phyloP scores from a whole-genome alignment of 2,329 filamentous ascomycete species.

The Epicoccum sorghinum region DNA sequence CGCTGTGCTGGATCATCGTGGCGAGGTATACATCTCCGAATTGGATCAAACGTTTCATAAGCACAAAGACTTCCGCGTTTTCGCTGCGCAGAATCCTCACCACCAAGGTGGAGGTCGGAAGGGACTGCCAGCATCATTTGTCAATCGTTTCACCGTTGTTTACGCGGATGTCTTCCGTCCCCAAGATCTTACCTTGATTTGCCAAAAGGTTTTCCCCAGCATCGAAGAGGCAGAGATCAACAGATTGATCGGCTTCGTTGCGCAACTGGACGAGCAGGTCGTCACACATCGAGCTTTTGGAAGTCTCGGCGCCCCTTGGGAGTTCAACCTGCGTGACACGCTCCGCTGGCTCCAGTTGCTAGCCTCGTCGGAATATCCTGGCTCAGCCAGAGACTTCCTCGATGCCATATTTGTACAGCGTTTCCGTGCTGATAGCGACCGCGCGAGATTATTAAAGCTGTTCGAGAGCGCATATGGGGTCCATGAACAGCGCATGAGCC shows the following conservation, averaged over 20 bases:
- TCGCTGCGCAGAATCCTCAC: constrained; percentile 96
- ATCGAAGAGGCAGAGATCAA: constrained; percentile 65
- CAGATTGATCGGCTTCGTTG: constrained; percentile 79
- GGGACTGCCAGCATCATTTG: constrained; percentile 91
- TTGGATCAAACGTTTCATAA: constrained; percentile 91
- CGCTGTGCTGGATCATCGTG: constrained; percentile 93
- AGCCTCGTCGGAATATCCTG: constrained; percentile 62
- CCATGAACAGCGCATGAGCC: constrained; percentile 47
- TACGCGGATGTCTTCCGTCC: constrained; percentile 90
- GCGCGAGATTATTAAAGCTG: constrained; percentile 66
- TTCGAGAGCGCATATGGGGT: constrained; percentile 69
- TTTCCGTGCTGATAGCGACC: constrained; percentile 77
- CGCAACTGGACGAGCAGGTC: constrained; percentile 75
- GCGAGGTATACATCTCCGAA: constrained; percentile 93
- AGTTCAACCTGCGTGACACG: constrained; percentile 91
- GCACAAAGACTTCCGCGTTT: constrained; percentile 89
- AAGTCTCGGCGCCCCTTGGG: constrained; percentile 78
- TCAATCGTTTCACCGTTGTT: constrained; percentile 97
- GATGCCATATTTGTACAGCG: constrained; percentile 84
- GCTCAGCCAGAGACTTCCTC: constrained; percentile 73
- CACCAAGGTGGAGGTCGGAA: constrained; percentile 96
- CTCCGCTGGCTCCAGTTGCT: constrained; percentile 84
- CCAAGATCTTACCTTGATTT: constrained; percentile 83
- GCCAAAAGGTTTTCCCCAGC: constrained; percentile 73
- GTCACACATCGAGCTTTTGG: constrained; percentile 62